Evolutionary conservation across 257 asterid species (phyloP), one percentile per base, ranked within the genome.

Genomic region (Salvia miltiorrhiza): DNA sequence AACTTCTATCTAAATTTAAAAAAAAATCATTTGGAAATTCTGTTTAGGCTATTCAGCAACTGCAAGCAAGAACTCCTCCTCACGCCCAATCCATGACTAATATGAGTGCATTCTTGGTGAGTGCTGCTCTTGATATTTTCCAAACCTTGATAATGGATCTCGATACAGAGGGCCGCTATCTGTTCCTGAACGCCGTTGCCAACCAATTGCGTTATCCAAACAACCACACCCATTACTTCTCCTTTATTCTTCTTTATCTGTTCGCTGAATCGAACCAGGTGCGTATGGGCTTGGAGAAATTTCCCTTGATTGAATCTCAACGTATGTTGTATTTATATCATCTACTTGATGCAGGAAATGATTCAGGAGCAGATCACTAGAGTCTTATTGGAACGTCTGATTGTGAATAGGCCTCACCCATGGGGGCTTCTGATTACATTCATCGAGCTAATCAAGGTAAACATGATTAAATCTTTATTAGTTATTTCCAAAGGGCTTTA

Each of bases 151-250:
- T 89, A 72, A 28, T 80, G 75, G 99, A 94, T 71, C 86, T 94
- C 47, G 98, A 94, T 66, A 82, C 97, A 0, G 99, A 94, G 83
- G 99, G 99, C 14, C 91, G 97, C 43, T 94, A 94, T 85, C 88
- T 94, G 39, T 94, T 94, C 79, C 72, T 94, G 83, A 94, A 91
- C 16, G 97, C 99, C 16, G 78, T 91, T 56, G 99, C 97, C 73
- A 94, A 94, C 72, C 99, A 94, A 82, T 72, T 94, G 39, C 99
- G 99, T 7, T 94, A 94, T 73, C 99, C 98, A 9, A 94, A 94
- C 84, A 94, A 81, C 76, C 98, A 94, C 87, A 94, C 99, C 0
- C 96, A 86, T 74, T 91, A 89, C 85, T 94, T 89, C 93, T 94
- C 99, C 59, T 89, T 86, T 80, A 76, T 91, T 73, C 82, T 94